A percentile compares a stretch with the other conserved stretches of the same genome.
These are phyloP conservation scores for Penstemon barbatus DNA, from an alignment of 257 asterid genomes.

Conservation along the genomic window DNA sequence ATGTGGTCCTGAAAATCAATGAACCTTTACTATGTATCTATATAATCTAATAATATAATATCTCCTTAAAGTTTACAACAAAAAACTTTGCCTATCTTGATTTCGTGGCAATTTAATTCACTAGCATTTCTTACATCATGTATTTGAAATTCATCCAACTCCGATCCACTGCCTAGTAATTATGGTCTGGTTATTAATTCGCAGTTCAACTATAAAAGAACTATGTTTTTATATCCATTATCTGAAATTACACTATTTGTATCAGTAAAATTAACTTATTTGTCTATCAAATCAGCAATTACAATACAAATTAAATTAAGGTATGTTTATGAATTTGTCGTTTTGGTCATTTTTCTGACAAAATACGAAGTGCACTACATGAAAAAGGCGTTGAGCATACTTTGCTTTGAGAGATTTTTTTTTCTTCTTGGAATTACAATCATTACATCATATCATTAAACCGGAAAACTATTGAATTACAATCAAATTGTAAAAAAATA, in stretches of 20 bases:
- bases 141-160: too few species aligned
- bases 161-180: neutral
- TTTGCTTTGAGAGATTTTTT: too few species aligned
- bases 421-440: too few species aligned
- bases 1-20: slow-evolving; percentile 4
- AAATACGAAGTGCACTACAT: too few species aligned
- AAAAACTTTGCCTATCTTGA: neutral
- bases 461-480: too few species aligned
- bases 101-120: neutral
- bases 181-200: neutral
- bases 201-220: neutral
- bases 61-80: slow-evolving; percentile 7
- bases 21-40: neutral
- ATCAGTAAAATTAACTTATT: too few species aligned
- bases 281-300: neutral
- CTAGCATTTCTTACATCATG: neutral
- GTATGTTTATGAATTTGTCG: too few species aligned
- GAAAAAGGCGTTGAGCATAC: too few species aligned
- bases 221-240: neutral
- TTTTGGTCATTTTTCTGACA: too few species aligned
- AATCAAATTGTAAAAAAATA: too few species aligned
- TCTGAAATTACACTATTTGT: neutral
- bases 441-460: too few species aligned
- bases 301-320: neutral
- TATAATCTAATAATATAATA: slow-evolving; percentile 10